phyloP scores from a whole-genome alignment of 2,329 filamentous ascomycete genomes.

The Ambrosiella beaveri region DNA sequence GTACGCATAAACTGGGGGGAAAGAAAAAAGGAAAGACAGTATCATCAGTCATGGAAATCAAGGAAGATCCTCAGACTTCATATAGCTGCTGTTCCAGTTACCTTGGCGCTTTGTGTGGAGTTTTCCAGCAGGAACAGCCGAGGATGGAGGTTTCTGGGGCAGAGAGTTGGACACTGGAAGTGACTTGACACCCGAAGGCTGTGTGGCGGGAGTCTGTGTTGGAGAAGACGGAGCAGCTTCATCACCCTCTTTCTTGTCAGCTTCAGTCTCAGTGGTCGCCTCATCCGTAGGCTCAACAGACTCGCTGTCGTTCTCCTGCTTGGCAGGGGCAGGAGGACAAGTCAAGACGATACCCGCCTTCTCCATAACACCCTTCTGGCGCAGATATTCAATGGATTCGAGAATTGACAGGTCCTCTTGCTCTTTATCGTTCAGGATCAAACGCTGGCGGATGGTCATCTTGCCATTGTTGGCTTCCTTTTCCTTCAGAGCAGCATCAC shows the following conservation, averaged over 20 bases:
- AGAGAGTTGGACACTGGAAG: constrained; percentile 18
- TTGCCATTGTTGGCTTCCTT: constrained; percentile 47
- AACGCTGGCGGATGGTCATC: constrained; percentile 47
- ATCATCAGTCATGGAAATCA: constrained; percentile 12
- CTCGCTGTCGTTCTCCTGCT: constrained; percentile 12
- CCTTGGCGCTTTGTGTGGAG: constrained; percentile 21
- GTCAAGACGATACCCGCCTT: constrained; percentile 15
- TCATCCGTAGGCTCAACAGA: neutral
- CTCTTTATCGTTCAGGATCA: constrained; percentile 50
- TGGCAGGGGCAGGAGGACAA: constrained; percentile 7
- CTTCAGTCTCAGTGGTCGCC: neutral
- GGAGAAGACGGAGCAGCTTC: constrained; percentile 3
- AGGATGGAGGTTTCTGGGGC: constrained; percentile 10
- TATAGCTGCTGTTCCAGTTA: constrained; percentile 20
- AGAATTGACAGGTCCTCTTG: constrained; percentile 50
- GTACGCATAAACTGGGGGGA: neutral
- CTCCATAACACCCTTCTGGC: constrained; percentile 38
- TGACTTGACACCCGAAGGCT: neutral
- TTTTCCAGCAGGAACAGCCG: constrained; percentile 20
- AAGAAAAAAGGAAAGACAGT: neutral
- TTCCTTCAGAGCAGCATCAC: constrained; percentile 45
- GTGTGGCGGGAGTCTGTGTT: neutral
- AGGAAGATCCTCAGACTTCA: constrained; percentile 20
- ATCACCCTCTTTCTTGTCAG: constrained; percentile 1
- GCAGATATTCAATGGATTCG: constrained; percentile 47